Evolutionary conservation across 192 early-diverging fungal genomes (phyloP).

Genomic region (Linnemannia hyalina): DNA sequence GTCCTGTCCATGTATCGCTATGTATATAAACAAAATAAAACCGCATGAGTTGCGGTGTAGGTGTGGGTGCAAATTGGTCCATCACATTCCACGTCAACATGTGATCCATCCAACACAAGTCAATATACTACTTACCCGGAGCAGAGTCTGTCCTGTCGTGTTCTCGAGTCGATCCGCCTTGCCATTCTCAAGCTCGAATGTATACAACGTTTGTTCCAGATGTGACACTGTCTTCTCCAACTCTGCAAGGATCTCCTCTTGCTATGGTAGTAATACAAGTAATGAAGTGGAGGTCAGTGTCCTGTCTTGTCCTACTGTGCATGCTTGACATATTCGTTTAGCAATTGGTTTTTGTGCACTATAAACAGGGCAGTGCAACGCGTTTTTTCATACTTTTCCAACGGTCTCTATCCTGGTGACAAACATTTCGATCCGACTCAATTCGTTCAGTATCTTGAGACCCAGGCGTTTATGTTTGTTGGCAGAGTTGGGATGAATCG

Average conservation of each 20-base stretch:
- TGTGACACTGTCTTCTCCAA: constrained; percentile 13
- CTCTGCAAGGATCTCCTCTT: constrained; percentile 28
- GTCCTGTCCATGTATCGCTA: constrained; percentile 47
- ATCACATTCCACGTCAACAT: neutral
- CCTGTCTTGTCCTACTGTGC: neutral
- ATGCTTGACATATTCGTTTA: neutral
- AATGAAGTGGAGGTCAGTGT: neutral
- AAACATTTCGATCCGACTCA: constrained; percentile 52
- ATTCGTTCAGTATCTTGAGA: constrained; percentile 50
- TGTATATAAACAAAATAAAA: neutral
- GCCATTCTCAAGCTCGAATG: constrained; percentile 23
- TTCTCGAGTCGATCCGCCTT: constrained; percentile 9
- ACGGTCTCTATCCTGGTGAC: constrained; percentile 54
- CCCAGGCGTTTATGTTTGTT: constrained; percentile 55
- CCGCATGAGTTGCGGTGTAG: neutral
- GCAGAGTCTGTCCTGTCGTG: constrained; percentile 15
- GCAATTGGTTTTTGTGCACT: neutral
- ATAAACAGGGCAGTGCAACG: neutral
- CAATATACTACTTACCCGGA: constrained; percentile 12
- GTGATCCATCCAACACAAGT: neutral
- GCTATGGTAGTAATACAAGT: neutral
- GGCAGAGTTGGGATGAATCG: constrained; percentile 47
- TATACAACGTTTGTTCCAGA: constrained; percentile 32
- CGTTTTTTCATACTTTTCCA: constrained; percentile 6
- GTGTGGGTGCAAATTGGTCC: neutral